Evolutionary conservation across 495 filamentous ascomycete species (phyloP), one percentile per base, ranked within the genome.

Genomic region (Neurospora intermedia): DNA sequence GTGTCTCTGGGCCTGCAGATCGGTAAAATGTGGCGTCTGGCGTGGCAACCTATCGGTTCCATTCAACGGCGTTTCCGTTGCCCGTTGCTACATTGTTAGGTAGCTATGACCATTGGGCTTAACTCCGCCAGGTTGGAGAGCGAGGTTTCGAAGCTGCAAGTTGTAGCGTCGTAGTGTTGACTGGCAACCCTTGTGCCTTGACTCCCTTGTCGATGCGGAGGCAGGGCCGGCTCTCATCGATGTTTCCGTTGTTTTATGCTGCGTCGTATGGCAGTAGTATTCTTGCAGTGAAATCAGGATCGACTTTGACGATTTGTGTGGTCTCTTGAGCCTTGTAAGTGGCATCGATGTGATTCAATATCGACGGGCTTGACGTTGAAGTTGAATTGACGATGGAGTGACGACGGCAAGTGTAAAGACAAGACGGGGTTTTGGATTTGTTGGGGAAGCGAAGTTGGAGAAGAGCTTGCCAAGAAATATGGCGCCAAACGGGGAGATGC

Each of bases 1-100:
- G 10, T 15, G 72, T 73, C 76, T 76, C 74, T 77, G 74, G 75
- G 76, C 76, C 75, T 71, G 75, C 73, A 70, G 74, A 76, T 78
- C 75, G 62, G 20, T 71, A 69, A 73, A 71, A 70, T 43, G 6
- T 48, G 48, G 46, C 59, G 41, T 23, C 35, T 71, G 70, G 43
- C 70, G 74, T 77, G 76, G 78, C 76, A 72, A 78, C 38, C 72
- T 43, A 13, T 71, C 43, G 72, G 35, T 42, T 45, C n/a, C 70
- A 39, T 39, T 40, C 73, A 73, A 75, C 72, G 74, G 72, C 46
- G 46, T 75, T 48, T 71, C 75, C 72, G 71, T 70, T 42, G n/a
- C 40, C 18, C 20, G 20, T 43, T 62, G 23, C 10, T 13, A 62
- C 23, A 11, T 31, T 6, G 23, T 62, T 31, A 62, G 54, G 13